Evolutionary conservation across 1,139 yeast genomes (phyloP), one percentile per base, ranked within the genome.

Genomic region (Debaryomyces robertsiae): DNA sequence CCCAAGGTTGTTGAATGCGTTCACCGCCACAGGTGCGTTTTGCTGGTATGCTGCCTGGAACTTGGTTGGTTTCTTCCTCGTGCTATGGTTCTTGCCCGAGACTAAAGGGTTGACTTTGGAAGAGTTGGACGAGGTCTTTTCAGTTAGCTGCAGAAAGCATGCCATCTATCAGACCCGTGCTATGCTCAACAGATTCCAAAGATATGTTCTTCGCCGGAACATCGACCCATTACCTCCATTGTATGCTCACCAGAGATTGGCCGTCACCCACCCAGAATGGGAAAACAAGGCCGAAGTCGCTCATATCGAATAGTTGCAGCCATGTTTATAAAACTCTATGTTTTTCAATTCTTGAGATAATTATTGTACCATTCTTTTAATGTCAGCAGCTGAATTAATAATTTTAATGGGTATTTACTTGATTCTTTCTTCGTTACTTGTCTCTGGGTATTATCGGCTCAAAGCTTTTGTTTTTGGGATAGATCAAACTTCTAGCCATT

Each of bases 11-110:
- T 64, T 76, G 46, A 75, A 66, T 38, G 81, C 85, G 0, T 81
- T 88, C 65, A 79, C 77, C 38, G 76, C 88, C 3, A 86, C 83
- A 47, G 96, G 96, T 59, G 95, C 95, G 2, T 89, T 89, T 60
- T 89, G 93, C 10, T 88, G 82, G 75, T 88, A 87, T 55, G 95
- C 95, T 1, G 95, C 85, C 9, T 85, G 95, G 93, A 88, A 88
- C 58, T 55, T 84, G 41, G 69, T 84, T 40, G 94, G 93, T 0
- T 85, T 81, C 68, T 78, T 82, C 65, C 52, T 82, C 57, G 88
- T 82, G 2, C 65, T 81, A 44, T 79, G 82, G 75, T 73, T 80
- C 63, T 65, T 82, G 39, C 87, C 89, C 2, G 90, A 83, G 57
- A 82, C 90, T 11, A 82, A 82, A 61, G 78, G 81, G 15, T 69